Percentiles rank a stretch among this genome's conserved stretches.
Conservation (phyloP, 148 eudicot genomes). For the Pouteria glomerata region DNA sequence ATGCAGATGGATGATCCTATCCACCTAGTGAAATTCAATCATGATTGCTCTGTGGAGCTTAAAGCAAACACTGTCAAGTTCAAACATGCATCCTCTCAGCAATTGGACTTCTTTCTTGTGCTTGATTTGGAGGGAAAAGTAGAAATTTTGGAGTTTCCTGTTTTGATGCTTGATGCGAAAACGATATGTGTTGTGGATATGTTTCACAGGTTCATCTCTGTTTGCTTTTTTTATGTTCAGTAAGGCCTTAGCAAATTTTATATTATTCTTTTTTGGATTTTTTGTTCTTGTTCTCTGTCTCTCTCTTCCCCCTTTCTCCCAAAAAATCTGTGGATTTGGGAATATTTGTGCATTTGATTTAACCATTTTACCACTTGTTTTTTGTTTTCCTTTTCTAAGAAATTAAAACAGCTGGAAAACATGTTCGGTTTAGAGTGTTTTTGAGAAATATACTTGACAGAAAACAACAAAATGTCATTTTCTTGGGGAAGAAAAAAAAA, state of each 20-base stretch:
- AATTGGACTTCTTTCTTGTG: constrained; percentile 69
- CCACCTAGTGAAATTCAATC: constrained; percentile 71
- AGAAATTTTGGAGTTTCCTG: constrained; percentile 96
- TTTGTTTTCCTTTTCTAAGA: too few relatives aligned
- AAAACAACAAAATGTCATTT: too few relatives aligned
- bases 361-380: too few relatives aligned
- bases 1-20: constrained; percentile 73
- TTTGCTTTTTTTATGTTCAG: constrained; percentile 8
- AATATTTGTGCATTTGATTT: too few relatives aligned
- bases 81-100: constrained; percentile 36
- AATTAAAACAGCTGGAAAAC: too few relatives aligned
- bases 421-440: neutral
- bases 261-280: neutral
- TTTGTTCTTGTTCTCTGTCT: neutral
- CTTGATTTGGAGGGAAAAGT: constrained; percentile 97
- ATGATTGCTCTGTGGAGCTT: constrained; percentile 50
- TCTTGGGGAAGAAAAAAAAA: too few relatives aligned
- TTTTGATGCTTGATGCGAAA: constrained; percentile 69
- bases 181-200: constrained; percentile 66
- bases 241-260: neutral
- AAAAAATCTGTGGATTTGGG: constrained; percentile 1
- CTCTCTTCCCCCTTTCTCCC: neutral
- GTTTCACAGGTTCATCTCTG: constrained; percentile 73
- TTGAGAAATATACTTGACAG: too few relatives aligned
- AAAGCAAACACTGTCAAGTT: constrained; percentile 24